Base-by-base conservation (phyloP, 371 early-diverging fungal species). In the Phascolomyces articulosus region DNA sequence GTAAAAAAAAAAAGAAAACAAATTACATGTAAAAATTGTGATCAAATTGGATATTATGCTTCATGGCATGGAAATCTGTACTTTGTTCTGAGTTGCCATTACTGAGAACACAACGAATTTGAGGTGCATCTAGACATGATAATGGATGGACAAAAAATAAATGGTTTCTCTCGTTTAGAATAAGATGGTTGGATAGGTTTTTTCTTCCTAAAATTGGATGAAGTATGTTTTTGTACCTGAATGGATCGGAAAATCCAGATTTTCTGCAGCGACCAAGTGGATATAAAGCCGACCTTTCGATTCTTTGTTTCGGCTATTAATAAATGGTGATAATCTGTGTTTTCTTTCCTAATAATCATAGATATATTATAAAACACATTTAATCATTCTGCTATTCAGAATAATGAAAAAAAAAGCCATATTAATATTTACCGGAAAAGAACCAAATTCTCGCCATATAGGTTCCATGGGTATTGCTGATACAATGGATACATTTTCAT, bases 161-260 rank as follows among this genome's bases (percentile, higher is more conserved):
- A n/a, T n/a, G n/a, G n/a, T n/a, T 34, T 34, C 9, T 34, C 2
- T 34, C 34, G 2, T 11, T 34, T 34, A 34, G 34, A 34, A 34
- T 34, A 11, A 34, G 34, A 34, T 34, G 11, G 34, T 6, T 6
- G 6, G 34, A 34, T 9, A 2, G 34, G 2, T n/a, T n/a, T n/a
- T n/a, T n/a, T n/a, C n/a, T n/a, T n/a, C n/a, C n/a, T n/a, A n/a
- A n/a, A n/a, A n/a, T n/a, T n/a, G n/a, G n/a, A n/a, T n/a, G 2
- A 34, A 34, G 11, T 9, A 34, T 34, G 9, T 9, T 11, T 9
- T 11, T 23, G 56, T 67, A 72, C 78, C 67, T 53, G 67, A 55
- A 9, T 71, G 68, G 16, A 73, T 75, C 26, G 78, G 73, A 26
- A 75, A 70, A 49, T 75, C 74, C 9, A 75, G 60, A 40, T 72